A percentile compares a stretch with the other conserved stretches of the same genome.
Conservation (phyloP, 495 filamentous ascomycete species). For the Daldinia loculata region DNA sequence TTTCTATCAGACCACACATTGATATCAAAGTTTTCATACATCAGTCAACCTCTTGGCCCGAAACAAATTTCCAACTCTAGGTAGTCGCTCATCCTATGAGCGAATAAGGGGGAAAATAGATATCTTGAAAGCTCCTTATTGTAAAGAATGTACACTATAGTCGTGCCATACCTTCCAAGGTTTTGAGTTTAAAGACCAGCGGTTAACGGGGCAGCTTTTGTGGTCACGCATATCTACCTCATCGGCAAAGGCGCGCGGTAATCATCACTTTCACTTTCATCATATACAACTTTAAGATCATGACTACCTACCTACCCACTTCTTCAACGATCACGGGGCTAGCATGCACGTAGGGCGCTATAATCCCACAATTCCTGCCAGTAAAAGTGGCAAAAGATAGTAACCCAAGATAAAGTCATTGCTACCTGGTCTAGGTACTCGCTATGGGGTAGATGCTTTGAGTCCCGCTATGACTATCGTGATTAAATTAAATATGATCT, state of each 20-base stretch:
- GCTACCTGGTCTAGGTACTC: constrained; percentile 9
- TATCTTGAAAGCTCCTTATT: neutral
- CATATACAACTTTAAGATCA: neutral
- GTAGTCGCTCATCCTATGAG: neutral
- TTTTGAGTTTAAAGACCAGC: neutral
- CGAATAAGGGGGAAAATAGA: neutral
- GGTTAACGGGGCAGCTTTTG: neutral
- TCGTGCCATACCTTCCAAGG: neutral
- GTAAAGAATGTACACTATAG: neutral
- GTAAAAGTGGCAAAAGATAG: constrained; percentile 10
- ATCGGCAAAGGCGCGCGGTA: neutral
- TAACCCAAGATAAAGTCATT: constrained; percentile 2
- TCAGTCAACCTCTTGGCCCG: constrained; percentile 6
- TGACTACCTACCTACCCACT: neutral
- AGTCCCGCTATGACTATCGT: constrained; percentile 11
- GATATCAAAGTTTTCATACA: neutral
- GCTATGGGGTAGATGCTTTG: constrained; percentile 9
- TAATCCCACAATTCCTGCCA: constrained; percentile 13
- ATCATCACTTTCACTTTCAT: neutral
- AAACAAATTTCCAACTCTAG: constrained; percentile 9
- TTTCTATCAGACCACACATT: neutral
- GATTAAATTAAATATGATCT: constrained; percentile 19
- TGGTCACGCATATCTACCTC: neutral
- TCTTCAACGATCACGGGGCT: constrained; percentile 11
- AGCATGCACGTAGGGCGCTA: constrained; percentile 22